Evolutionary conservation across 176 grass and related monocot genomes (phyloP).

Genomic region (Chrysopogon serrulatus): DNA sequence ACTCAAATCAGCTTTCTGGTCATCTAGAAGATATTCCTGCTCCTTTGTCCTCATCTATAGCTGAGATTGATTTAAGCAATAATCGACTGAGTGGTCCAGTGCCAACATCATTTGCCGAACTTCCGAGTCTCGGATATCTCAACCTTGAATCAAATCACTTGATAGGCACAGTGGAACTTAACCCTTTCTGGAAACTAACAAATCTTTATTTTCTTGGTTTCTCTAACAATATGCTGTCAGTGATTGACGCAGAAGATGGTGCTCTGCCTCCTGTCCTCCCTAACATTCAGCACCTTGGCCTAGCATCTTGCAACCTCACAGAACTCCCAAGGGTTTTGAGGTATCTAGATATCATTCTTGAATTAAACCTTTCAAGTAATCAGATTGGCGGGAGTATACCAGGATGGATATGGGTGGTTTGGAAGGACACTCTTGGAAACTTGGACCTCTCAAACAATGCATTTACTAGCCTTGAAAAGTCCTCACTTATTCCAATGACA

Average conservation of each 20-base stretch:
- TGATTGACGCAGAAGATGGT: neutral
- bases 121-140: neutral
- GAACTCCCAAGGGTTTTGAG: neutral
- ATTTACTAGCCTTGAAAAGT: neutral
- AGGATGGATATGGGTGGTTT: constrained; percentile 14
- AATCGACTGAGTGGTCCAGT: constrained; percentile 10
- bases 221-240: neutral
- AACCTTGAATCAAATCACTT: neutral
- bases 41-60: neutral
- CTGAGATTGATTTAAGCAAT: fast-evolving
- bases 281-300: neutral
- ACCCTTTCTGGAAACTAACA: neutral
- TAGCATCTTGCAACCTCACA: neutral
- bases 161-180: constrained; percentile 4
- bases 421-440: neutral
- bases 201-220: neutral
- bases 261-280: neutral
- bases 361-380: neutral
- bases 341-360: neutral
- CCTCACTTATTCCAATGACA: neutral
- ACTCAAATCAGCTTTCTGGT: neutral
- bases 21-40: neutral
- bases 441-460: constrained; percentile 12
- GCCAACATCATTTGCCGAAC: constrained; percentile 4
- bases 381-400: constrained; percentile 22